Conservation (phyloP, 257 asterid species). For the Rubia yunnanensis region DNA sequence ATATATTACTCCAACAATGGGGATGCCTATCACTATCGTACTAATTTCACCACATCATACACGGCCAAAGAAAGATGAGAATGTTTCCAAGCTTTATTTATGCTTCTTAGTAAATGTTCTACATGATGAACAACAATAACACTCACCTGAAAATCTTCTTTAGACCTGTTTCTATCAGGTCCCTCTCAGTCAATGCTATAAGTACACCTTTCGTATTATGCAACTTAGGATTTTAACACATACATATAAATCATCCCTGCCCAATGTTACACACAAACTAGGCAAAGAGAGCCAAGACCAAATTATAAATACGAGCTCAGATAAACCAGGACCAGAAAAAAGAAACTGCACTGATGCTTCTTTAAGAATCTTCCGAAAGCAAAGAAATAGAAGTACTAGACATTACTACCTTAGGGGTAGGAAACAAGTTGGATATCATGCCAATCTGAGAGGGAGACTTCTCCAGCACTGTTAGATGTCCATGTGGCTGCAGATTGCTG, state of each 20-base stretch:
- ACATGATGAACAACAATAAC: too few species aligned
- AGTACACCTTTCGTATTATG: background rate
- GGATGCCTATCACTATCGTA: background rate
- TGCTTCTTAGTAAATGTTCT: too few species aligned
- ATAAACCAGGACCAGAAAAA: background rate
- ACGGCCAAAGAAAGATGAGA: background rate
- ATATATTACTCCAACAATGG: background rate
- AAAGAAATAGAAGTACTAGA: background rate
- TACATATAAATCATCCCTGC: too few species aligned
- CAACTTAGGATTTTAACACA: background rate
- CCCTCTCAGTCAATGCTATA: too few species aligned
- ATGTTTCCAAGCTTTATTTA: too few species aligned
- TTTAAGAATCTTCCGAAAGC: background rate
- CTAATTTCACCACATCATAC: background rate
- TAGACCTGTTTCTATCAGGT: background rate
- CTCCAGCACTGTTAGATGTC: constrained; percentile 22
- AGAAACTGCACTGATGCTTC: background rate
- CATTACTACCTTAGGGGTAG: constrained; percentile 46
- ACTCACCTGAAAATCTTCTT: background rate
- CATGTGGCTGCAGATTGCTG: constrained; percentile 30
- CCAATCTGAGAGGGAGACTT: constrained; percentile 40
- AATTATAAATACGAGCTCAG: background rate
- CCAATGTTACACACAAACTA: too few species aligned
- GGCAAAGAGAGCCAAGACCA: background rate
- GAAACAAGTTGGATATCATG: constrained; percentile 30